Evolutionary conservation across 148 eudicot species (phyloP).

Genomic region (Heliosperma pusillum): DNA sequence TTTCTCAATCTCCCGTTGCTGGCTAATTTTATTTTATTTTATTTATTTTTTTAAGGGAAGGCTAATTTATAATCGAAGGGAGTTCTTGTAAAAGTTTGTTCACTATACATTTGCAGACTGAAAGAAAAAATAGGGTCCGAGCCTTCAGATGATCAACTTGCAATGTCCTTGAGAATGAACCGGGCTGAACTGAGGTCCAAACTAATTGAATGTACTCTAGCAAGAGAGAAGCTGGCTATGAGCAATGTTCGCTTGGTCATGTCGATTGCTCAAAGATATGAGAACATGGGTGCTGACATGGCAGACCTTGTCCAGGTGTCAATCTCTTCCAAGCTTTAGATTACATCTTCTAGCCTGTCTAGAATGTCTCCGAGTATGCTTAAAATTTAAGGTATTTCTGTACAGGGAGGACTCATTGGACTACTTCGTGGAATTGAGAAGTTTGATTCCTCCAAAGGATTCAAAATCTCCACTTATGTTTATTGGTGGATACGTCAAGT

Average conservation of each 20-base stretch:
- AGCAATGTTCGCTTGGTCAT: constrained; percentile 95
- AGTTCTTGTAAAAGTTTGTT: not conserved
- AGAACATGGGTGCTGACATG: constrained; percentile 93
- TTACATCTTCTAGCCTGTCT: not conserved
- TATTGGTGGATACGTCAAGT: constrained; percentile 99
- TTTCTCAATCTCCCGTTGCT: not conserved
- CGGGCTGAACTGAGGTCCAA: constrained; percentile 60
- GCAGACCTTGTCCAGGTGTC: constrained; percentile 88
- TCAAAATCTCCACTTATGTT: constrained; percentile 88
- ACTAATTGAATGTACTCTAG: constrained; percentile 70
- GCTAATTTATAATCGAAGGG: not conserved
- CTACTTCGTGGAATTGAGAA: constrained; percentile 93
- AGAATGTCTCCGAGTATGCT: not conserved
- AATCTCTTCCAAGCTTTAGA: constrained; percentile 4
- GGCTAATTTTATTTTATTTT: too few relatives aligned
- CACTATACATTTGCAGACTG: constrained; percentile 43
- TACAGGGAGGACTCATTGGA: constrained; percentile 91
- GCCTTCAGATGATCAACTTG: constrained; percentile 90
- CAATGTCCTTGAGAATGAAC: constrained; percentile 57
- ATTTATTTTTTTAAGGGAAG: too few relatives aligned
- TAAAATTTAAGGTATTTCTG: constrained; percentile 9
- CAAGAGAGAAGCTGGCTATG: constrained; percentile 90
- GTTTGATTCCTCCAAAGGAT: constrained; percentile 94
- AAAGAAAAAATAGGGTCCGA: constrained; percentile 74
- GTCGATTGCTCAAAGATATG: constrained; percentile 89